Conservation (phyloP, 371 early-diverging fungal genomes). For the Mortierella sp. region DNA sequence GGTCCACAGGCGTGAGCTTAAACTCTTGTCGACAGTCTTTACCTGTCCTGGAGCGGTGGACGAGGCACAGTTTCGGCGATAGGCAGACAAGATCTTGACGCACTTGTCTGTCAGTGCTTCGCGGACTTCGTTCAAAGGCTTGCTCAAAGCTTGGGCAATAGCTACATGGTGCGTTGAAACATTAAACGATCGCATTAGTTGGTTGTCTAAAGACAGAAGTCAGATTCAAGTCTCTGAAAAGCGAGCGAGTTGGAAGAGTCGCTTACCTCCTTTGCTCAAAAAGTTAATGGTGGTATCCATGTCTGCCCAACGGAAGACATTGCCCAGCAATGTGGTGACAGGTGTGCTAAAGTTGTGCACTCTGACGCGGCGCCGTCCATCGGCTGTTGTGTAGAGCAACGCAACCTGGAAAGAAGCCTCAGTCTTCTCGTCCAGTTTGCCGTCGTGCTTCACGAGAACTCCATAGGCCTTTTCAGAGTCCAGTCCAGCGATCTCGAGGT, state of each 20-base stretch:
- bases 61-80: conserved; percentile 93
- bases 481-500: conserved; percentile 93
- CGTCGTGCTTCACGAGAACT: conserved; percentile 88
- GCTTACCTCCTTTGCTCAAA: conserved; percentile 79
- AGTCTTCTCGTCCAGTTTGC: conserved; percentile 85
- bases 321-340: conserved; percentile 80
- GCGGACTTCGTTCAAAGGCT: conserved; percentile 83
- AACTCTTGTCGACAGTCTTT: conserved; percentile 65
- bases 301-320: conserved; percentile 92
- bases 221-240: background rate
- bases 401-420: conserved; percentile 92
- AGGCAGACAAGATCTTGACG: conserved; percentile 91
- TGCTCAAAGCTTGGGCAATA: conserved; percentile 73
- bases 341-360: conserved; percentile 89
- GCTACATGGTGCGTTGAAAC: conserved; percentile 52
- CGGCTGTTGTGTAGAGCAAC: conserved; percentile 90
- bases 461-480: conserved; percentile 89
- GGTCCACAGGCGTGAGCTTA: conserved; percentile 17
- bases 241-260: background rate
- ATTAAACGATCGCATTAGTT: background rate
- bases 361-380: conserved; percentile 91
- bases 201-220: background rate
- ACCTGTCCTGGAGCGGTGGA: conserved; percentile 93
- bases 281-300: conserved; percentile 93
- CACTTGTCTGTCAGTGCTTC: conserved; percentile 89